Conservation (phyloP, 331 rosid species). For the Quercus lobata region DNA sequence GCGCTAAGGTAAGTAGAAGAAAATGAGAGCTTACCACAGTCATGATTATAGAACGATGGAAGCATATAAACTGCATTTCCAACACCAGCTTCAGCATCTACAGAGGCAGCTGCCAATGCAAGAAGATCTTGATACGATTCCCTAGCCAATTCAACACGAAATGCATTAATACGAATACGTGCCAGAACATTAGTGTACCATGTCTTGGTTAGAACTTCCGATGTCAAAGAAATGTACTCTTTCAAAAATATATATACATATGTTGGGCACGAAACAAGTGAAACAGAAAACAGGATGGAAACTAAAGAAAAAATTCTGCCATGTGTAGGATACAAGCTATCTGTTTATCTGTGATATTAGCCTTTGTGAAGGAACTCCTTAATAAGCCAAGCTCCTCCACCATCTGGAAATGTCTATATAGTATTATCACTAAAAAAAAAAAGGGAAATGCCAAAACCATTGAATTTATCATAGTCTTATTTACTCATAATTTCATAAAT, state of each 20-base stretch:
- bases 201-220: constrained; percentile 71
- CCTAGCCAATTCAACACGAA: constrained; percentile 74
- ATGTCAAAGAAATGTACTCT: constrained; percentile 49
- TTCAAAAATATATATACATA: neutral
- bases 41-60: constrained; percentile 93
- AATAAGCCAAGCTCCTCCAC: constrained; percentile 67
- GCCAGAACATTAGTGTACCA: constrained; percentile 75
- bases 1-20: neutral
- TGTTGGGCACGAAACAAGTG: neutral
- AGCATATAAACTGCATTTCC: constrained; percentile 90
- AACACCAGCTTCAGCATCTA: constrained; percentile 77
- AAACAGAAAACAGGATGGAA: neutral
- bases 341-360: constrained; percentile 46
- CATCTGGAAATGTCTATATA: constrained; percentile 53
- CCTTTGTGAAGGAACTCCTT: constrained; percentile 47
- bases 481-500: neutral
- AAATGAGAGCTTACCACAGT: constrained; percentile 58
- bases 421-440: constrained; percentile 16
- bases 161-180: constrained; percentile 84
- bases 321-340: constrained; percentile 70
- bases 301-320: neutral
- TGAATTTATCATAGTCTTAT: neutral
- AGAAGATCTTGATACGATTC: constrained; percentile 73
- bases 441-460: constrained; percentile 2
- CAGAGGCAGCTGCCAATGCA: constrained; percentile 62